These are phyloP conservation scores for Amanita pseudoporphyria DNA, from an alignment of 768 basidiomycete genomes.

Conservation along the genomic window DNA sequence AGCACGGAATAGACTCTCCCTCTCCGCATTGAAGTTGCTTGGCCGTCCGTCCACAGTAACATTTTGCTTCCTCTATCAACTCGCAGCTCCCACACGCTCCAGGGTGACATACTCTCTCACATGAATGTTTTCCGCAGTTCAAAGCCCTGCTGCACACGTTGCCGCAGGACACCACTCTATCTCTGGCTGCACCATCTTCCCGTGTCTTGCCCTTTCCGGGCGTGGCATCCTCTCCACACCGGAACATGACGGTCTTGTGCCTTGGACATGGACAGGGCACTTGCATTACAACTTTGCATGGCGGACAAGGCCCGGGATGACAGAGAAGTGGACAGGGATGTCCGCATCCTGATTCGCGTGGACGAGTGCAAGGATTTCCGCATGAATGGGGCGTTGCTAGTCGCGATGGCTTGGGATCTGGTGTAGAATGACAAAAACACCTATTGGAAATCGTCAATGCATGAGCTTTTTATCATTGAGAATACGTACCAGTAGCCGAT, in stretches of 20 bases:
- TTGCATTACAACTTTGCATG: slow-evolving; percentile 73
- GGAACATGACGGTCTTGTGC: slow-evolving; percentile 44
- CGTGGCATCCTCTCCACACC: slow-evolving; percentile 36
- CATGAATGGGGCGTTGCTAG: slow-evolving; percentile 74
- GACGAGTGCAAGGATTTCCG: slow-evolving; percentile 55
- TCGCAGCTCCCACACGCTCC: slow-evolving; percentile 65
- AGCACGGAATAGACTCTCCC: slow-evolving; percentile 26
- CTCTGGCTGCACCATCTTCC: slow-evolving; percentile 13
- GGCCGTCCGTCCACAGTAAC: slow-evolving; percentile 74
- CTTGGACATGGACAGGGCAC: slow-evolving; percentile 75
- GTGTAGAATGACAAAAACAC: slow-evolving; percentile 76
- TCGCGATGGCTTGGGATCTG: slow-evolving; percentile 64
- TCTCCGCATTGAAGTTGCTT: slow-evolving; percentile 59
- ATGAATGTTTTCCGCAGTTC: slow-evolving; percentile 67
- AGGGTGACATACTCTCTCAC: slow-evolving; percentile 62
- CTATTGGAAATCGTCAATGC: slow-evolving; percentile 22
- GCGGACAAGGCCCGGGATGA: slow-evolving; percentile 96
- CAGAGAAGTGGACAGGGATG: slow-evolving; percentile 82
- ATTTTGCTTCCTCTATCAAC: slow-evolving; percentile 41
- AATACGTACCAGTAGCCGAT: slow-evolving; percentile 51
- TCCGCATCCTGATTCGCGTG: slow-evolving; percentile 47
- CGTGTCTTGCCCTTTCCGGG: slow-evolving; percentile 19
- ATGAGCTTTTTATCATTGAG: not conserved
- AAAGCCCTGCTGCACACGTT: slow-evolving; percentile 36
- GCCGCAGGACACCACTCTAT: slow-evolving; percentile 30